Conservation (phyloP, 345 rosid genomes). For the Eucalyptus microcorys region DNA sequence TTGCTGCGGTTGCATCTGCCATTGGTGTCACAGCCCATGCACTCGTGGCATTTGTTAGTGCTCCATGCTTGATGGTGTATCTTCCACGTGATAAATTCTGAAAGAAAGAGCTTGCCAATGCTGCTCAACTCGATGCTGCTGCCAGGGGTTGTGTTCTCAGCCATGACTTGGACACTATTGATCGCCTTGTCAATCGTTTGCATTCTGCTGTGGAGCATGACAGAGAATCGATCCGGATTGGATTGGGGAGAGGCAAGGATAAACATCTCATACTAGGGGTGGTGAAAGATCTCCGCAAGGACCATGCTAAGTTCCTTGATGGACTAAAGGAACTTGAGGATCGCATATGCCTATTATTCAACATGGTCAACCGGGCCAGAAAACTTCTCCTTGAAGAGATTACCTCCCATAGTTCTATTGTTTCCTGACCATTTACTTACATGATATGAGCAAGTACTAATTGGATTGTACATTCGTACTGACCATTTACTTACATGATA, state of each 20-base stretch:
- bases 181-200: slow-evolving; percentile 39
- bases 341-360: slow-evolving; percentile 54
- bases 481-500: not conserved
- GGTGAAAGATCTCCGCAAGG: slow-evolving; percentile 40
- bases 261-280: slow-evolving; percentile 26
- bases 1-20: slow-evolving; percentile 22
- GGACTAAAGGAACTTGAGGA: slow-evolving; percentile 52
- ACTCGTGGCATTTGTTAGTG: slow-evolving; percentile 31
- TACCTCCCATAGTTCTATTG: slow-evolving; percentile 1
- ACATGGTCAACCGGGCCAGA: slow-evolving; percentile 47
- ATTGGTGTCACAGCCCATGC: slow-evolving; percentile 42
- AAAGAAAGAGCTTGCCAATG: slow-evolving; percentile 39
- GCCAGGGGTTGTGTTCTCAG: slow-evolving; percentile 41
- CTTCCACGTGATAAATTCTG: slow-evolving; percentile 22
- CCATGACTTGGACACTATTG: slow-evolving; percentile 40
- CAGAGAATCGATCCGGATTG: slow-evolving; percentile 35
- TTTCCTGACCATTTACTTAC: not conserved
- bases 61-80: slow-evolving; percentile 28
- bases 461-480: too few relatives aligned
- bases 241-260: slow-evolving; percentile 41
- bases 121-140: slow-evolving; percentile 65
- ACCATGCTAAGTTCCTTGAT: slow-evolving; percentile 15
- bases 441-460: not conserved
- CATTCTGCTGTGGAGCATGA: slow-evolving; percentile 36
- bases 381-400: slow-evolving; percentile 35